Base-by-base conservation (phyloP, 805 yeast species). In the Schwanniomyces occidentalis region DNA sequence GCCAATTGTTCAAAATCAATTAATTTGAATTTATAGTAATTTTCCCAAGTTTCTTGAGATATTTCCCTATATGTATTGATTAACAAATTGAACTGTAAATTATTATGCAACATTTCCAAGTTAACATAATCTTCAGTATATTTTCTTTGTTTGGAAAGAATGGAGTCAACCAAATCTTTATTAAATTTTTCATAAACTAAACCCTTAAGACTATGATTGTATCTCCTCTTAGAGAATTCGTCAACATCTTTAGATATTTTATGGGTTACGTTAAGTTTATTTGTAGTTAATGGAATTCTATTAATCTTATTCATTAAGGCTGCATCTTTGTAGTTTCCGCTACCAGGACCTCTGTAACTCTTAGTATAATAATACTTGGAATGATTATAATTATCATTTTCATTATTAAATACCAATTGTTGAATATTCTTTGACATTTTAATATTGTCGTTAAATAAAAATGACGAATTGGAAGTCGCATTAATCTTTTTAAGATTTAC, bases 271-370 rank as follows among this genome's bases (percentile, higher is more conserved):
- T 32, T 36, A 4, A 46, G 18, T 9, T 23, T 26, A 5, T 34
- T 34, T 10, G 38, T 30, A 1, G 58, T 46, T n/a, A 51, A 35
- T 5, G 54, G 62, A 27, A 68, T 58, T 33, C 56, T 56, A 45
- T 65, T 68, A 41, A 68, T 63, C 27, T 61, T 52, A 41, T 62
- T 66, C 40, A 65, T 59, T 25, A 68, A 43, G 2, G 71, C 61
- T 1, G 69, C 71, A 45, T 68, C 74, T 41, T 68, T 68, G 44
- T 64, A 68, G 38, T 66, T 68, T 3, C 74, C 73, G 27, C 66
- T 60, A 2, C 74, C 74, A 2, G 72, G 73, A 1, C 74, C 74
- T 29, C 73, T 52, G 36, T 65, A 65, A 21, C 60, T 54, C 40
- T 65, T 65, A 15, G 61, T 55, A 41, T 66, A 68, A 43, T 55